phyloP scores from a whole-genome alignment of 2,329 filamentous ascomycete genomes.

The Sporothrix brunneoviolacea region DNA sequence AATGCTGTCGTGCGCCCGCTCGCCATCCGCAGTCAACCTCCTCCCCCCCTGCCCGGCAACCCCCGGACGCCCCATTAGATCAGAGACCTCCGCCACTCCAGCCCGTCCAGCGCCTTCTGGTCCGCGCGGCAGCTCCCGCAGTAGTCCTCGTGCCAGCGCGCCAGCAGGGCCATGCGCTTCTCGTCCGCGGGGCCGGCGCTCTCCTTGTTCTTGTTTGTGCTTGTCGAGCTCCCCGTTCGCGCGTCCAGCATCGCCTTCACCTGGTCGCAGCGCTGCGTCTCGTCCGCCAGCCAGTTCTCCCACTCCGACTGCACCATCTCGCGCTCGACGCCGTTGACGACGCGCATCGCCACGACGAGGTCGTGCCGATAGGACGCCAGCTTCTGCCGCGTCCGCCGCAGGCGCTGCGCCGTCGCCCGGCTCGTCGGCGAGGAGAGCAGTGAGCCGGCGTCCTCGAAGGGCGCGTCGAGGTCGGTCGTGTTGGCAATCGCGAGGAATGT shows the following conservation, averaged over 20 bases:
- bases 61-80: not conserved
- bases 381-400: constrained; percentile 74
- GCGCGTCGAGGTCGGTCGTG: constrained; percentile 50
- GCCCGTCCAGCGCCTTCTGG: constrained; percentile 23
- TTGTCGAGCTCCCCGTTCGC: constrained; percentile 2
- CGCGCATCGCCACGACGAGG: constrained; percentile 78
- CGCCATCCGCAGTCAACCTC: too few relatives aligned
- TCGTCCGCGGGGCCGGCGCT: constrained; percentile 18
- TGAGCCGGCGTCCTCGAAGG: constrained; percentile 46
- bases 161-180: constrained; percentile 32
- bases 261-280: constrained; percentile 68
- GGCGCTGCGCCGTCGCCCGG: constrained; percentile 52
- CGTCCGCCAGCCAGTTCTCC: constrained; percentile 84
- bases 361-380: constrained; percentile 84
- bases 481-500: constrained; percentile 56
- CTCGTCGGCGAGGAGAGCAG: constrained; percentile 41
- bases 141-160: constrained; percentile 46
- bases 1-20: too few relatives aligned
- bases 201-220: constrained; percentile 12
- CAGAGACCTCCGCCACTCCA: constrained; percentile 13
- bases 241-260: constrained; percentile 39
- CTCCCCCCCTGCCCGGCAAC: too few relatives aligned
- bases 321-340: constrained; percentile 82
- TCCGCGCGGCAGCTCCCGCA: constrained; percentile 51
- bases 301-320: constrained; percentile 84